Base-by-base conservation (phyloP, 768 basidiomycete genomes). In the Daedalea quercina region DNA sequence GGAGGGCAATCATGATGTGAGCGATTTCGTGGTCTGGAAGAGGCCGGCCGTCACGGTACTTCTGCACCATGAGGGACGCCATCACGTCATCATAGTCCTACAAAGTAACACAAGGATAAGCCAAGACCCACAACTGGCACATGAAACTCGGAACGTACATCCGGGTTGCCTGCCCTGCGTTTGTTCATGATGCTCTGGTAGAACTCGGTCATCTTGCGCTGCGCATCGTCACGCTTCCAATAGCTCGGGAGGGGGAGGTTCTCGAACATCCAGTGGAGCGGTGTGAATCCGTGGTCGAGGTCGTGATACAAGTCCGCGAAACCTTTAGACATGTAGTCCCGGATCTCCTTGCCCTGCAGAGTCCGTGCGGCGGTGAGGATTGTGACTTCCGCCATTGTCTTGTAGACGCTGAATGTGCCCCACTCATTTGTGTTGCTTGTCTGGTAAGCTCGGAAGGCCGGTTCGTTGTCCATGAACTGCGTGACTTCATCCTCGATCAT, bases 1-100 rank as follows among this genome's bases (percentile, higher is more conserved):
- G 84, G 44, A 99, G 80, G 15, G 96, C 96, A 63, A 97, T 99
- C 87, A 99, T 84, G 65, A 99, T 94, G 66, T 98, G 96, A 0
- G 96, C 94, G 54, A 98, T 87, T 68, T 98, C 92, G 59, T 88
- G 85, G 64, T 99, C 94, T 55, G 76, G 78, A 37, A 98, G 76
- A 1, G 76, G 65, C 43, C 78, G 75, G 52, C 96, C 96, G 60
- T 80, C 77, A 57, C 89, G 87, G 72, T 99, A 98, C 47, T 74
- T 79, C 65, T 94, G 89, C 55, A 83, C 77, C 69, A 85, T 78
- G 19, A 99, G 80, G 1, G 94, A 85, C 13, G 86, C 79, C 62
- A 98, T 90, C 89, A 98, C 96, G 65, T 98, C 96, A 60, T 85
- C 79, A 54, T 88, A 89, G 54, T 85, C 77, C 72, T 83, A 72